A percentile compares a stretch with the other conserved stretches of the same genome.
phyloP scores from a whole-genome alignment of 2,329 filamentous ascomycete genomes.

The Cladosporium oxysporum region DNA sequence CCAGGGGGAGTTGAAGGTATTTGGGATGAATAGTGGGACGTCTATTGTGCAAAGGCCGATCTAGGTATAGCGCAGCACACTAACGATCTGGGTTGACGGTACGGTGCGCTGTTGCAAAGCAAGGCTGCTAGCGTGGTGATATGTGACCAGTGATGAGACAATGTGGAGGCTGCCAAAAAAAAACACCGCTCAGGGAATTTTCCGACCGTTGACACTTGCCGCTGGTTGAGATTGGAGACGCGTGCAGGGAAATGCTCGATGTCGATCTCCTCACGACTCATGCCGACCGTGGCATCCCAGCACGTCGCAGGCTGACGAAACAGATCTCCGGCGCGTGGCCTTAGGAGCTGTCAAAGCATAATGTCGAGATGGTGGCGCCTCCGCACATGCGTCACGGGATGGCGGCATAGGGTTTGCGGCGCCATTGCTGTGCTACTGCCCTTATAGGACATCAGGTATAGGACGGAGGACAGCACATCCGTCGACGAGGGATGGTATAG shows the following conservation, averaged over 20 bases:
- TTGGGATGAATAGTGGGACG: slow-evolving; percentile 19
- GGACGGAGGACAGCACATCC: not conserved
- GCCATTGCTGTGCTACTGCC: not conserved
- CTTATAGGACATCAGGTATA: not conserved
- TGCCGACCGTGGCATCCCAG: not conserved
- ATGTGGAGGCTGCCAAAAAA: not conserved
- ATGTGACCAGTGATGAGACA: slow-evolving; percentile 8
- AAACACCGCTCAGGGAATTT: not conserved
- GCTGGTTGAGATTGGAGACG: slow-evolving; percentile 1
- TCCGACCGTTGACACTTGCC: slow-evolving; percentile 1
- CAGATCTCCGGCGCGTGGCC: not conserved
- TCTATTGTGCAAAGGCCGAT: not conserved
- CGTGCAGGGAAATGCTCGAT: not conserved
- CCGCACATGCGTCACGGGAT: not conserved
- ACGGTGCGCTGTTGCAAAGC: not conserved
- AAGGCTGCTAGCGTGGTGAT: not conserved
- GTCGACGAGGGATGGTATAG: not conserved
- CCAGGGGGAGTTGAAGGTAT: not conserved
- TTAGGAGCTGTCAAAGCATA: not conserved
- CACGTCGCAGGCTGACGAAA: not conserved
- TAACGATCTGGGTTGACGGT: not conserved
- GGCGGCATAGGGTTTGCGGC: not conserved
- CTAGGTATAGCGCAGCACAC: not conserved
- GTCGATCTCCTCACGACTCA: slow-evolving; percentile 2
- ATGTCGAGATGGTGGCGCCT: not conserved